Conservation (phyloP, 495 filamentous ascomycete species). For the Podospora pseudoanserina region DNA sequence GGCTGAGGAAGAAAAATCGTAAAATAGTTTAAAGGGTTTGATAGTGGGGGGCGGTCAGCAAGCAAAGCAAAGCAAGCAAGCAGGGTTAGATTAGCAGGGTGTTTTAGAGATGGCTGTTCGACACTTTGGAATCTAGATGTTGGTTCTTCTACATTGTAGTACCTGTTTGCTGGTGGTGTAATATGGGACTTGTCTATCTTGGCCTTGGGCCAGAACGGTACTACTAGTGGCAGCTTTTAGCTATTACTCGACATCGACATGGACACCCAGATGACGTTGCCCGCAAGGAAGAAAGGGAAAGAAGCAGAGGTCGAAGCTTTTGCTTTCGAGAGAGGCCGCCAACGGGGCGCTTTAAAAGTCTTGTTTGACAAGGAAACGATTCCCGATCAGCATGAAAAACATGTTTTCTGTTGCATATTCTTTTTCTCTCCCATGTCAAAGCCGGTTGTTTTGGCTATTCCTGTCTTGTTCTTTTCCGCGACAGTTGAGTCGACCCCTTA, state of each 20-base stretch:
- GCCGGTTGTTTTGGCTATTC: neutral
- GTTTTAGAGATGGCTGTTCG: neutral
- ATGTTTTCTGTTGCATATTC: neutral
- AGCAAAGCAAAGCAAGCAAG: neutral
- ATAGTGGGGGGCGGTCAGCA: neutral
- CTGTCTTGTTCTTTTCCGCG: neutral
- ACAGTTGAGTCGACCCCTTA: neutral
- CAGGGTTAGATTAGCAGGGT: neutral
- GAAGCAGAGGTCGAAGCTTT: neutral
- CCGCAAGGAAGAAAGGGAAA: neutral
- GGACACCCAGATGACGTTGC: neutral
- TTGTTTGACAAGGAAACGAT: neutral
- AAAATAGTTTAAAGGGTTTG: neutral
- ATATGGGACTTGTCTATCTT: too few species aligned
- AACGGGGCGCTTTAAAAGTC: neutral
- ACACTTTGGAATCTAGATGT: neutral
- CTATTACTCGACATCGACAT: too few species aligned
- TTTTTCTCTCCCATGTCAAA: neutral
- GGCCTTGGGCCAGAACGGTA: too few species aligned
- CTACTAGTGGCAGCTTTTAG: too few species aligned
- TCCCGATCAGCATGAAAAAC: neutral
- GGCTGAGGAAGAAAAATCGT: neutral
- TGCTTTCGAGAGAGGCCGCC: neutral
- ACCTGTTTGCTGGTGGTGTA: too few species aligned
- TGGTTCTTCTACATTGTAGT: neutral